Evolutionary conservation across 2,329 filamentous ascomycete genomes (phyloP), one percentile per base, ranked within the genome.

Genomic region (Fusarium sororula): DNA sequence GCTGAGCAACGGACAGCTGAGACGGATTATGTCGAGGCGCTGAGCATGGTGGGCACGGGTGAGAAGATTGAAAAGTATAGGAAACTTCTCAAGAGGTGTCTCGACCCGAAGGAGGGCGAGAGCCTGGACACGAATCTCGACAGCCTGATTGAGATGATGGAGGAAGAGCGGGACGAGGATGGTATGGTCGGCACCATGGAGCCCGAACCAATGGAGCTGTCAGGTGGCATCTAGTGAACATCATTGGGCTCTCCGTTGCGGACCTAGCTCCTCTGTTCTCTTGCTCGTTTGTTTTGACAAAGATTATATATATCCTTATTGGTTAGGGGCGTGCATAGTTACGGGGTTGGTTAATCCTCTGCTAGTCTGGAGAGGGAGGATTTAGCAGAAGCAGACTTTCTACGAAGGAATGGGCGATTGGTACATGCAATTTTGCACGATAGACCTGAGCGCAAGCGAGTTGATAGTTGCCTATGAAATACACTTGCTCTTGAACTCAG

Each of bases 51-150:
- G 17, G 93, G 93, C 47, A 90, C 92, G 42, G 90, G 91, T 41
- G 92, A 94, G 80, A 91, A 91, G 79, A 93, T 93, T 73, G 91
- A 91, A 75, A 90, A 91, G 80, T 96, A 95, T 81, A 88, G 92
- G 70, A 88, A 88, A 63, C 85, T 95, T 37, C 89, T 94, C 38
- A 89, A 89, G 67, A 88, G 89, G 68, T 94, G 93, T 67, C 84
- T 95, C 35, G 91, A 91, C 32, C 87, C 91, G 22, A 87, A 89
- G 74, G 91, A 93, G 56, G 87, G 87, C 65, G 91, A 93, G 74
- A 91, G 90, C 72, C 87, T 94, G 41, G 92, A 94, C 80, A 85
- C 86, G 50, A 91, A 90, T 77, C 81, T 91, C 57, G 88, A 90
- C 78, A 88, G 86, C 67, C 82, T 91, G 70, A 90, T 91, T 75